These are phyloP conservation scores for Neodidymelliopsis sp. DNA, from an alignment of 2,329 filamentous ascomycete species.

Conservation along the genomic window DNA sequence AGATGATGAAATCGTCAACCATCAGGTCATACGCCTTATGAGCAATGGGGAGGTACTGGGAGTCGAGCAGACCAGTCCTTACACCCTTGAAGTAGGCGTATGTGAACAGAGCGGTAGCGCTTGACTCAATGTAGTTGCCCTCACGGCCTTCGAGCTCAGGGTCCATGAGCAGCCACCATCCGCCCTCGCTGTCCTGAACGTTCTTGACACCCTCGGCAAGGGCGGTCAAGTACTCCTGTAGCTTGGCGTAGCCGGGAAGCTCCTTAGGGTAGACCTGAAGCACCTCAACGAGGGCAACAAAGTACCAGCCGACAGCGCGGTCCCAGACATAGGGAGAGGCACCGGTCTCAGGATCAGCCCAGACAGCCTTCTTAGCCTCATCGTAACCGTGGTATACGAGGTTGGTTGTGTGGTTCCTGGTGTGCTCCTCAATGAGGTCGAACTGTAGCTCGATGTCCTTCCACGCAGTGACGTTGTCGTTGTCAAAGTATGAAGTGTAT, in stretches of 20 bases:
- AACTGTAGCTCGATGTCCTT: constrained; percentile 52
- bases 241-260: constrained; percentile 47
- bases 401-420: constrained; percentile 42
- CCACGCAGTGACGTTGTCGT: constrained; percentile 52
- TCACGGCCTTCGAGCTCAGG: constrained; percentile 52
- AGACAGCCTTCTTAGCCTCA: constrained; percentile 43
- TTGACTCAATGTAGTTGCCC: constrained; percentile 69
- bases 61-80: constrained; percentile 42
- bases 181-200: constrained; percentile 56
- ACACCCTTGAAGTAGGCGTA: constrained; percentile 48
- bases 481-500: constrained; percentile 49
- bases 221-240: constrained; percentile 51
- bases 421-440: constrained; percentile 47
- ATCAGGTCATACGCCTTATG: constrained; percentile 56
- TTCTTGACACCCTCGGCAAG: constrained; percentile 54
- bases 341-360: constrained; percentile 47
- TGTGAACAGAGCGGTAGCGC: constrained; percentile 62
- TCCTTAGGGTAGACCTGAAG: constrained; percentile 56
- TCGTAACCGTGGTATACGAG: constrained; percentile 49
- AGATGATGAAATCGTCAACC: constrained; percentile 55
- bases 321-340: constrained; percentile 49
- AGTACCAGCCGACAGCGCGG: constrained; percentile 50
- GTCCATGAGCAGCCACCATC: constrained; percentile 67
- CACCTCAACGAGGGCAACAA: constrained; percentile 55
- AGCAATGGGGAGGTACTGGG: constrained; percentile 49